Percentiles rank a stretch among this genome's conserved stretches.
phyloP scores from a whole-genome alignment of 2,329 filamentous ascomycete species.

The Nemania abortiva region DNA sequence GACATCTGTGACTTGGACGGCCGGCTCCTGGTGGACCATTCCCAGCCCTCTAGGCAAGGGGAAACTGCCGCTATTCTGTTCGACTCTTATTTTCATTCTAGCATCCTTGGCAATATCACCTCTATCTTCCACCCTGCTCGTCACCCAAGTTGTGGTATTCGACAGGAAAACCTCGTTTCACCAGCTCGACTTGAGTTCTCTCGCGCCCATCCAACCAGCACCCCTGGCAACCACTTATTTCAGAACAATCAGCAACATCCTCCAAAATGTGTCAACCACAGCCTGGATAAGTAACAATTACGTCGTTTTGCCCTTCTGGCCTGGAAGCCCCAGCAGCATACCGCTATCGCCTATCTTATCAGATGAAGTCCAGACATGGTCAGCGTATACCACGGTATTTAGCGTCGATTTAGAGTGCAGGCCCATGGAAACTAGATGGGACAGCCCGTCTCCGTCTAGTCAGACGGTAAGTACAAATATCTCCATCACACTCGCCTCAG shows the following conservation, averaged over 20 bases:
- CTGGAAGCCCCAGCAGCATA: neutral
- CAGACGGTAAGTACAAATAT: too few species aligned
- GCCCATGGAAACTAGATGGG: neutral
- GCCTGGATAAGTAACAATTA: conserved; percentile 37
- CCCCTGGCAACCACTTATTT: conserved; percentile 38
- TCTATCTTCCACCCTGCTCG: conserved; percentile 35
- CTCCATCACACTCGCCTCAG: too few species aligned
- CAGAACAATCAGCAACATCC: conserved; percentile 34
- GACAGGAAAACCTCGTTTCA: conserved; percentile 24
- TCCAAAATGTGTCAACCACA: conserved; percentile 37
- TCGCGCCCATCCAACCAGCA: conserved; percentile 22
- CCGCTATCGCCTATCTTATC: conserved; percentile 35
- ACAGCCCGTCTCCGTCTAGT: too few species aligned
- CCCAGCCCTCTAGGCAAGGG: conserved; percentile 18
- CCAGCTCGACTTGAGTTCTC: conserved; percentile 26
- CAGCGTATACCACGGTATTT: conserved; percentile 36
- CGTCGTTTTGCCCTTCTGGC: conserved; percentile 37
- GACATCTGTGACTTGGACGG: conserved; percentile 38
- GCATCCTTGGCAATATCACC: conserved; percentile 34
- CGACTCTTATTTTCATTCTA: conserved; percentile 29
- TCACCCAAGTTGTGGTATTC: conserved; percentile 32
- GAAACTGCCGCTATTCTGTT: conserved; percentile 31
- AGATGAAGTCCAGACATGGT: conserved; percentile 30
- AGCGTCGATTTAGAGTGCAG: conserved; percentile 31
- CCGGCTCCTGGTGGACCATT: conserved; percentile 34